Conservation (phyloP, 345 rosid species). For the Euphorbia lathyris region DNA sequence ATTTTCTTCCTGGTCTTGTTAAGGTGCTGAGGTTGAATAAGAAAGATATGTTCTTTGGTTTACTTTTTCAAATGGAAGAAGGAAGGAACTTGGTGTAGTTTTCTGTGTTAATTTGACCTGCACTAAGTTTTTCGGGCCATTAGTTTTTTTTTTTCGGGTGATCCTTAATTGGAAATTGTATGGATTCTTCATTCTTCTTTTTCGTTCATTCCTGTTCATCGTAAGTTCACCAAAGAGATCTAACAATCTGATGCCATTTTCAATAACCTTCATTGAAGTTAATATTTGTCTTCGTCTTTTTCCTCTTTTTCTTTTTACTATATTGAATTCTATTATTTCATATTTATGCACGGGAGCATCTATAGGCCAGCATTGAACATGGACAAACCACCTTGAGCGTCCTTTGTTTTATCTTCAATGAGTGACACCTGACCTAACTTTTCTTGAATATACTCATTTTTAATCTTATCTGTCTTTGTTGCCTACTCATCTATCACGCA, state of each 20-base stretch:
- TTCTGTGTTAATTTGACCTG: not conserved
- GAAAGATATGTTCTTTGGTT: not conserved
- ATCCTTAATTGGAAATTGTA: not conserved
- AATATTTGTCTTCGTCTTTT: not conserved
- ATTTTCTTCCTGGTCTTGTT: not conserved
- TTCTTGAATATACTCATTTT: no score
- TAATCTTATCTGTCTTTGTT: not conserved
- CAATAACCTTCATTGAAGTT: not conserved
- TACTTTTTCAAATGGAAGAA: not conserved
- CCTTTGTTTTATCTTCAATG: not conserved
- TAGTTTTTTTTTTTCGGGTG: not conserved
- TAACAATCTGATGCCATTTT: not conserved
- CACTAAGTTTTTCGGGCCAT: not conserved
- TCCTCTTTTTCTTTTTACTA: not conserved
- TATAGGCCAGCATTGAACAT: not conserved
- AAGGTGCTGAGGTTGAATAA: not conserved
- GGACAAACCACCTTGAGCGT: not conserved
- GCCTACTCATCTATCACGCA: not conserved
- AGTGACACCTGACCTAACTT: not conserved
- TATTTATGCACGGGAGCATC: not conserved
- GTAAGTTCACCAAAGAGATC: not conserved
- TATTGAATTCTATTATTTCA: not conserved
- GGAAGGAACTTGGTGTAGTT: not conserved
- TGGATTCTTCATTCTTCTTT: not conserved
- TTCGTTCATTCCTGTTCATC: not conserved